These are phyloP conservation scores for Pseudopyricularia cyperi DNA, from an alignment of 2,329 filamentous ascomycete species.

Conservation along the genomic window DNA sequence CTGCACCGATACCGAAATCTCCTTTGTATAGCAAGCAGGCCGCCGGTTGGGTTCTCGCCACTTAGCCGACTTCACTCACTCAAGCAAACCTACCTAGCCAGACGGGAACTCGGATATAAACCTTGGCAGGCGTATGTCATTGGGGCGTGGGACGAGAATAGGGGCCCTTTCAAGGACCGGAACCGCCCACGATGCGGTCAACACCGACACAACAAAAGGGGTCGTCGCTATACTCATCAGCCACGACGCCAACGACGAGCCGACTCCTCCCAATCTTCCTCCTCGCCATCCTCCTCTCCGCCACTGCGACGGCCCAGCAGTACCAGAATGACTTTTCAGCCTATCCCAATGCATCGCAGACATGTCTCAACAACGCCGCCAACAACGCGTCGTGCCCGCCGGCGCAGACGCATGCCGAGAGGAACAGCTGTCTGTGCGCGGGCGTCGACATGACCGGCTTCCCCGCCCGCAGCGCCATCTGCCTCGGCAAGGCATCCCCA, in stretches of 20 bases:
- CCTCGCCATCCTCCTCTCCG: constrained; percentile 13
- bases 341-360: constrained; percentile 26
- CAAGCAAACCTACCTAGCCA: neutral
- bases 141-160: neutral
- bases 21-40: neutral
- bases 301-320: constrained; percentile 9
- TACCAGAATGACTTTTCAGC: constrained; percentile 26
- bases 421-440: constrained; percentile 37
- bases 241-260: neutral
- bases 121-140: no score
- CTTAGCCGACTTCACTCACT: neutral
- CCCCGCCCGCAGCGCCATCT: constrained; percentile 30
- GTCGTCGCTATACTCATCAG: neutral
- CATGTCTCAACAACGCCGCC: constrained; percentile 29
- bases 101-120: no score
- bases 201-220: neutral
- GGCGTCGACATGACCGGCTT: constrained; percentile 30
- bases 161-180: neutral
- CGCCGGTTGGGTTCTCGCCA: neutral
- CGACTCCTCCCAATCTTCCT: constrained; percentile 7
- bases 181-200: neutral
- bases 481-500: constrained; percentile 24
- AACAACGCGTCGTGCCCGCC: constrained; percentile 26
- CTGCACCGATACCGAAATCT: neutral
- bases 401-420: constrained; percentile 17